These are phyloP conservation scores for Cytospora schulzeri DNA, from an alignment of 2,329 filamentous ascomycete genomes.

Conservation along the genomic window DNA sequence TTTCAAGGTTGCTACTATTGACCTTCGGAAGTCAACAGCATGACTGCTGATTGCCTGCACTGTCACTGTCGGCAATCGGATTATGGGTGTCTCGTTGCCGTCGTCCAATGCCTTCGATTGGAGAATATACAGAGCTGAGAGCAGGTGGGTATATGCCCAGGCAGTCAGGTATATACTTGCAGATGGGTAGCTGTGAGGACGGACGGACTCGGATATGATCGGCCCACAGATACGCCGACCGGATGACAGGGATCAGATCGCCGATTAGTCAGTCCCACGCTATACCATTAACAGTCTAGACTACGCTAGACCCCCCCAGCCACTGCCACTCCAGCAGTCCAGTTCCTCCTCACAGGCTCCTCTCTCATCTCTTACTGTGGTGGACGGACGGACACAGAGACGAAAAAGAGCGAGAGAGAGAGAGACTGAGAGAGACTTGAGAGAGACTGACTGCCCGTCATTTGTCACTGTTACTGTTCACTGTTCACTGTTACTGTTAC, in stretches of 20 bases:
- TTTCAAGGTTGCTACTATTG: not conserved
- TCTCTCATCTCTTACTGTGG: not conserved
- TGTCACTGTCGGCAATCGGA: no score
- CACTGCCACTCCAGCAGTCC: not conserved
- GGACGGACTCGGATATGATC: not conserved
- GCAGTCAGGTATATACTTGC: no score
- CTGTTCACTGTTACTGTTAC: not conserved
- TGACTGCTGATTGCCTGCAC: no score
- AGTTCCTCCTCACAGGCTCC: not conserved
- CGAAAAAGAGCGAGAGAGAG: slow-evolving; percentile 10
- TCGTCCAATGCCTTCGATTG: not conserved
- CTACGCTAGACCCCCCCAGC: not conserved
- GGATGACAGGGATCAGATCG: not conserved
- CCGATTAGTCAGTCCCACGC: not conserved
- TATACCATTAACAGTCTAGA: not conserved
- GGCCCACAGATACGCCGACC: not conserved
- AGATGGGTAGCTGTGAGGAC: not conserved
- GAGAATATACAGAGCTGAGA: not conserved
- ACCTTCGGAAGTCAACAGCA: no score
- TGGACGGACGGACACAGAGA: not conserved
- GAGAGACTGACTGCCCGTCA: not conserved
- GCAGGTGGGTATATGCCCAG: no score
- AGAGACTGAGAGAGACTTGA: no score
- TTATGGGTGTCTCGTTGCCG: no score
- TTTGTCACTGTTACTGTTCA: not conserved